Evolutionary conservation across 306 rosid genomes (phyloP).

Genomic region (Quillaja saponaria): DNA sequence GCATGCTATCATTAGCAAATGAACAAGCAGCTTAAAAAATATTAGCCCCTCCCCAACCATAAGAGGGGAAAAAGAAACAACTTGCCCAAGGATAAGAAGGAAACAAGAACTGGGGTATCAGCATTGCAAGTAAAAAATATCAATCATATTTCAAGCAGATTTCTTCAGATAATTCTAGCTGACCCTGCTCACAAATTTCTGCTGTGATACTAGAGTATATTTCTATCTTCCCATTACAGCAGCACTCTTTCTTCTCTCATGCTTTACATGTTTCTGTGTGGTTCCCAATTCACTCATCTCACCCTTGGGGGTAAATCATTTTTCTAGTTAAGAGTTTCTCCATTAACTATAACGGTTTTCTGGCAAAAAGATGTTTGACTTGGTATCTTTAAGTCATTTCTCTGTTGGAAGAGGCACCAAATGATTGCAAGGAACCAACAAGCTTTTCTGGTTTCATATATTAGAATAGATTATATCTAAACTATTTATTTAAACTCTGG

Average conservation of each 20-base stretch:
- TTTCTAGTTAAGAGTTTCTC: not conserved
- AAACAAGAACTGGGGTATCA: not conserved
- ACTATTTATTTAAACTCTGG: constrained; percentile 3
- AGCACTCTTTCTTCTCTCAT: not conserved
- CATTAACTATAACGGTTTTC: not conserved
- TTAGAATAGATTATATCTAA: no score
- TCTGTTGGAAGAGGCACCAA: not conserved
- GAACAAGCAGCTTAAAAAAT: not conserved
- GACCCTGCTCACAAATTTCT: no score
- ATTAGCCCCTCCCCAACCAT: not conserved
- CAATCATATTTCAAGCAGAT: not conserved
- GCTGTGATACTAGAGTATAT: no score
- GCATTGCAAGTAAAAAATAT: not conserved
- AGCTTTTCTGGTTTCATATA: no score
- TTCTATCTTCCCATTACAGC: not conserved
- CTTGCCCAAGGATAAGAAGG: not conserved
- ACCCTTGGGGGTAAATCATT: not conserved
- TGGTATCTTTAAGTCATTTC: not conserved
- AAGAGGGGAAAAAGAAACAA: not conserved
- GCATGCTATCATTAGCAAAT: not conserved
- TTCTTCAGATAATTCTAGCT: not conserved
- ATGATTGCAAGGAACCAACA: not conserved
- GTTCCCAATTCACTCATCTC: not conserved
- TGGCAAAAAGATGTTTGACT: not conserved
- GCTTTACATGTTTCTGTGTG: not conserved